Evolutionary conservation across 108 stramenopile species (phyloP).

Genomic region (Nannochloropsis gaditana): DNA sequence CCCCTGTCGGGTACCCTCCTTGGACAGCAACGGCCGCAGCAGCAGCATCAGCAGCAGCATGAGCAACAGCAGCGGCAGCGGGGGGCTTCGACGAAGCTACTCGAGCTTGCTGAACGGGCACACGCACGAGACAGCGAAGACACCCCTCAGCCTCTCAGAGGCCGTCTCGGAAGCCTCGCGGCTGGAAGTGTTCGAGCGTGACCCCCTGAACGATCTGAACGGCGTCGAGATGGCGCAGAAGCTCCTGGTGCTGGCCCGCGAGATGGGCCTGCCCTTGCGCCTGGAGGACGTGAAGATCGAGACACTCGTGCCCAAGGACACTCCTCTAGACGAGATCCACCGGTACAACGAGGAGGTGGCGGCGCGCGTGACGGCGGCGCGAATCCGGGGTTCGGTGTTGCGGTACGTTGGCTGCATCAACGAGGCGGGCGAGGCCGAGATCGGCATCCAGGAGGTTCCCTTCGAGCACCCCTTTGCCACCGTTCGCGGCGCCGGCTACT

Average conservation of each 20-base stretch:
- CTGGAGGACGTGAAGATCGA: slow-evolving; percentile 66
- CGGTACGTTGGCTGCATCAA: slow-evolving; percentile 74
- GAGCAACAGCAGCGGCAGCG: background rate
- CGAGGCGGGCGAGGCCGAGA: slow-evolving; percentile 45
- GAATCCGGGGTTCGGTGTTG: slow-evolving; percentile 51
- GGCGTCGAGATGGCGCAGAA: slow-evolving; percentile 38
- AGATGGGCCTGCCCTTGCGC: slow-evolving; percentile 56
- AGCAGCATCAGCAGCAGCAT: slow-evolving; percentile 1
- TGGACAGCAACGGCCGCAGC: slow-evolving; percentile 21
- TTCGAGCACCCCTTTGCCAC: slow-evolving; percentile 45
- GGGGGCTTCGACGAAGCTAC: slow-evolving; percentile 27
- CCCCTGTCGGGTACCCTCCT: background rate
- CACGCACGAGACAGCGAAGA: background rate
- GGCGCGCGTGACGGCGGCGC: slow-evolving; percentile 61
- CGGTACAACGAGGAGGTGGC: slow-evolving; percentile 51
- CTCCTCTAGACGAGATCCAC: slow-evolving; percentile 52
- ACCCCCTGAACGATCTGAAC: background rate
- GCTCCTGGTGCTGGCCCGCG: slow-evolving; percentile 57
- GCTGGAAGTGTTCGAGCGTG: background rate
- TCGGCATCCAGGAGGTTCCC: slow-evolving; percentile 45
- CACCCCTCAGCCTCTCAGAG: background rate
- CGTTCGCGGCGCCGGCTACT: slow-evolving; percentile 42
- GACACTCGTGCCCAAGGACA: slow-evolving; percentile 45
- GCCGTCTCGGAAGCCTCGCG: background rate
- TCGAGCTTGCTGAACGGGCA: slow-evolving; percentile 24